Base-by-base conservation (phyloP, 345 rosid species). In the Pugionium cornutum region DNA sequence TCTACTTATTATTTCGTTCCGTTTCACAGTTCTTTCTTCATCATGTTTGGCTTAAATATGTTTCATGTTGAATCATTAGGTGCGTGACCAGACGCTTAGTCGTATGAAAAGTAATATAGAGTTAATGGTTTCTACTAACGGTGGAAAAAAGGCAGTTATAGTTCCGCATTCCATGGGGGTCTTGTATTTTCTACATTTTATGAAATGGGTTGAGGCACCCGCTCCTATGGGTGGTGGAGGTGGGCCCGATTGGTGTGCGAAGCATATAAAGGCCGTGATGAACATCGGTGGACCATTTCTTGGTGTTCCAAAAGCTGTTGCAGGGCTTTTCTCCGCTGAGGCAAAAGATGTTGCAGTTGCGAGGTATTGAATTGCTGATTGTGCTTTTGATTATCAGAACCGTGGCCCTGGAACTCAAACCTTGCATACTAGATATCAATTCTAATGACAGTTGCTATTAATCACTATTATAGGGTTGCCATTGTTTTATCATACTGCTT, bases 121-220 rank as follows among this genome's bases (percentile, higher is more conserved):
- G 71, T 72, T 85, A 75, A 76, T 91, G 91, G 97, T 90, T 66
- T 82, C 89, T 27, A 87, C 91, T 34, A 91, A 78, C 48, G 89
- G 91, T 50, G 97, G 92, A 6, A 81, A 78, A 37, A 94, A 85
- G 67, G 99, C 90, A 3, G 97, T 94, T 49, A 81, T 86, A 49
- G 74, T 94, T 78, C 99, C 99, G 1, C 99, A 91, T 78, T 91
- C 99, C 42, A 94, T 94, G 99, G 99, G 99, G 53, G 99, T 76
- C 66, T 70, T 88, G 64, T 91, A 91, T 78, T 87, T 94, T 67
- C 81, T 87, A 32, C 99, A 94, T 74, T 94, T 94, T 73, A 88
- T 94, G 96, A 94, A 94, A 75, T 94, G 99, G 99, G 97, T 94
- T 4, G 99, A 94, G 81, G 84, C 92, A 70, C 99, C 99, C 28